Conservation (phyloP, 805 yeast species). For the Candida alai region DNA sequence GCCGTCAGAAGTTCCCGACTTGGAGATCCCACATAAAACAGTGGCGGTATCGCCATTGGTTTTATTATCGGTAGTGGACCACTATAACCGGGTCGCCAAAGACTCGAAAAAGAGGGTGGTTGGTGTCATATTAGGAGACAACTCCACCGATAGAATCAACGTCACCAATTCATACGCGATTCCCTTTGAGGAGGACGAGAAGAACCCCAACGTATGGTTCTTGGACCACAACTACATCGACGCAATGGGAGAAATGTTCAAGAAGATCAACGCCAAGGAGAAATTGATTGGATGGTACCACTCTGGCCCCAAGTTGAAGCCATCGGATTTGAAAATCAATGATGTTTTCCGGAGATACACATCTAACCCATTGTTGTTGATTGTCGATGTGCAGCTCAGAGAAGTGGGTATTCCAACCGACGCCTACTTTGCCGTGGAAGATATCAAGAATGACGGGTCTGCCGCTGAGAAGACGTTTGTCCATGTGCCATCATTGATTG, state of each 20-base stretch:
- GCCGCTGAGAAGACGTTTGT: conserved; percentile 88
- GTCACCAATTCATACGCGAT: conserved; percentile 94
- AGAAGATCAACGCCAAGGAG: conserved; percentile 96
- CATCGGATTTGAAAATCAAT: conserved; percentile 87
- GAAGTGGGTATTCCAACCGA: conserved; percentile 92
- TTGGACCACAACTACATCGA: conserved; percentile 95
- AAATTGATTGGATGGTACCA: conserved; percentile 99
- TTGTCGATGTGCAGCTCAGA: conserved; percentile 86
- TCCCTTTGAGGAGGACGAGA: conserved; percentile 96
- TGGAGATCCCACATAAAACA: conserved; percentile 43
- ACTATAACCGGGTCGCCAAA: conserved; percentile 82
- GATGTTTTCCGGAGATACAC: conserved; percentile 82
- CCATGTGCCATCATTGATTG: conserved; percentile 87
- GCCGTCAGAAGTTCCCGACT: no score
- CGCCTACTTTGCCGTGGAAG: conserved; percentile 91
- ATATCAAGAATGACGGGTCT: conserved; percentile 93
- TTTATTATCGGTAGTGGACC: conserved; percentile 90
- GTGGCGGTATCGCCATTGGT: conserved; percentile 96
- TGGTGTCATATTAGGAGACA: conserved; percentile 91
- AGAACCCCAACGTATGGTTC: conserved; percentile 91
- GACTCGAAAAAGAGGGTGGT: conserved; percentile 75
- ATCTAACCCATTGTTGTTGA: conserved; percentile 73
- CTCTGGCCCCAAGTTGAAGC: conserved; percentile 88
- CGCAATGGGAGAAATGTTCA: conserved; percentile 96
- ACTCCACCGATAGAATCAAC: conserved; percentile 50